phyloP scores from a whole-genome alignment of 805 yeast genomes.

The Wickerhamiella allomyrinae region DNA sequence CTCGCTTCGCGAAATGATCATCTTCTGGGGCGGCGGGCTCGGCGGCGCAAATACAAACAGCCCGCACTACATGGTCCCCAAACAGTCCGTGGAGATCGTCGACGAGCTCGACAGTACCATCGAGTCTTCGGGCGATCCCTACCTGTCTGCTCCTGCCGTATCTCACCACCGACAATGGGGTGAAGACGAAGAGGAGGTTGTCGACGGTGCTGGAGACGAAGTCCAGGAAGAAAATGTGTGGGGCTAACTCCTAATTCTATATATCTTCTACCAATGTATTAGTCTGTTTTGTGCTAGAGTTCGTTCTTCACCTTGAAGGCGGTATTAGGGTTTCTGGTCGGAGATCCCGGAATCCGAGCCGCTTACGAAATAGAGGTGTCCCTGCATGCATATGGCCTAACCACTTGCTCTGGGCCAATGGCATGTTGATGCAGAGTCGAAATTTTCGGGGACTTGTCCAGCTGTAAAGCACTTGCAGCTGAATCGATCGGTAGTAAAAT shows the following conservation, averaged over 20 bases:
- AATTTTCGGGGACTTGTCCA: too few species aligned
- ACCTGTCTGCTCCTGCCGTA: background rate
- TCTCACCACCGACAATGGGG: conserved; percentile 1
- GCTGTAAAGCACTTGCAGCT: too few species aligned
- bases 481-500: too few species aligned
- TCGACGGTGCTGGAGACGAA: background rate
- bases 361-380: background rate
- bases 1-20: conserved; percentile 54
- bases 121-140: background rate
- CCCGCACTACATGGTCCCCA: conserved; percentile 14
- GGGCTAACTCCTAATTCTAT: background rate
- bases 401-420: too few species aligned
- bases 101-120: conserved; percentile 9
- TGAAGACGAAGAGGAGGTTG: background rate
- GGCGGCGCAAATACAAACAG: conserved; percentile 37
- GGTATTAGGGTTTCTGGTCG: too few species aligned
- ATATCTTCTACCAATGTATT: too few species aligned
- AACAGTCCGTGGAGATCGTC: conserved; percentile 11
- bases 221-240: background rate
- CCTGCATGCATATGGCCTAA: too few species aligned
- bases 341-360: too few species aligned
- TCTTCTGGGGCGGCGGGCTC: conserved; percentile 62
- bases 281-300: too few species aligned
- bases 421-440: too few species aligned
- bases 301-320: too few species aligned